Conservation (phyloP, 2,329 filamentous ascomycete genomes). For the Arthrobotrys iridis region DNA sequence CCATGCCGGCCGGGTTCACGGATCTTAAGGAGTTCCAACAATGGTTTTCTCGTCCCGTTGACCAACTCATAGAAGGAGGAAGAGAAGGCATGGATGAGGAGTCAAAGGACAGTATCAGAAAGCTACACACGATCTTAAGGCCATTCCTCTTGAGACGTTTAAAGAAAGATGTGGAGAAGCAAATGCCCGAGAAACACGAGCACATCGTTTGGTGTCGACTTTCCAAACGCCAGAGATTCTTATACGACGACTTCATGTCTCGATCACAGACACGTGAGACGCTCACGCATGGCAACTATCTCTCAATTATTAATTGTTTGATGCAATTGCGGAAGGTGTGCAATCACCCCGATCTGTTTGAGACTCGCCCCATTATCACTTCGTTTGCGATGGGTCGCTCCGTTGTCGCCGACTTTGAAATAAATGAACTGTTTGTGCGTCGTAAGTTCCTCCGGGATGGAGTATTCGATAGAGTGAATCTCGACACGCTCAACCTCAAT, state of each 20-base stretch:
- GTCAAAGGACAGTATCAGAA: constrained; percentile 87
- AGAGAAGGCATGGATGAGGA: constrained; percentile 94
- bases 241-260: constrained; percentile 96
- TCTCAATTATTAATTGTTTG: constrained; percentile 97
- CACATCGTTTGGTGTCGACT: constrained; percentile 95
- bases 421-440: constrained; percentile 76
- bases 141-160: constrained; percentile 90
- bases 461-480: constrained; percentile 71
- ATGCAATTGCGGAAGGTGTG: constrained; percentile 98
- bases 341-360: constrained; percentile 96
- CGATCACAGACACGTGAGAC: constrained; percentile 89
- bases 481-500: constrained; percentile 78
- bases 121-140: constrained; percentile 91
- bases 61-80: constrained; percentile 94
- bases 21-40: constrained; percentile 95
- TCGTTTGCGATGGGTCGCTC: constrained; percentile 92
- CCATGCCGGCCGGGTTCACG: constrained; percentile 73
- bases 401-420: constrained; percentile 76
- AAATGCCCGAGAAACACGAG: constrained; percentile 98
- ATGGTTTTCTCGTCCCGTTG: constrained; percentile 93
- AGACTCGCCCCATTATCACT: constrained; percentile 94
- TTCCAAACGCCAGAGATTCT: constrained; percentile 91
- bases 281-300: constrained; percentile 89
- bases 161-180: constrained; percentile 97
- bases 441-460: constrained; percentile 71